Evolutionary conservation across 768 basidiomycete species (phyloP).

Genomic region (Dioszegia aurantiaca): DNA sequence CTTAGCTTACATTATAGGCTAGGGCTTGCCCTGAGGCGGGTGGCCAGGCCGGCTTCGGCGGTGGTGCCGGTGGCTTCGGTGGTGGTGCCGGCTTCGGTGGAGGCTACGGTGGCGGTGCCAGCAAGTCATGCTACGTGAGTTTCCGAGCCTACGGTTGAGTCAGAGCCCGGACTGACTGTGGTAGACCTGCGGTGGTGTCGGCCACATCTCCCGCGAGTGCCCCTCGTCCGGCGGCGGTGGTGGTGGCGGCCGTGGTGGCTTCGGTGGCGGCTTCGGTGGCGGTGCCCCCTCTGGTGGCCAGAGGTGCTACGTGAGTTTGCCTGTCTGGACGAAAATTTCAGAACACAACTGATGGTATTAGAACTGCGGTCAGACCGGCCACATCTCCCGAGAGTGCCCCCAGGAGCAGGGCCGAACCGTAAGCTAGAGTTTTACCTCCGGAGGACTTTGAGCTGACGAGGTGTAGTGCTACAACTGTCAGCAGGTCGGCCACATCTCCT

Average conservation of each 20-base stretch:
- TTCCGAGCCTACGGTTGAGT: background rate
- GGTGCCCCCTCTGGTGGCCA: conserved; percentile 39
- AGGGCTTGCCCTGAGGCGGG: conserved; percentile 48
- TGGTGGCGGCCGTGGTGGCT: conserved; percentile 25
- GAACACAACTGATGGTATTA: conserved; percentile 9
- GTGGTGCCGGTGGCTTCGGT: conserved; percentile 26
- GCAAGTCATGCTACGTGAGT: conserved; percentile 53
- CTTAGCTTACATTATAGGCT: conserved; percentile 29
- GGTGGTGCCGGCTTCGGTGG: conserved; percentile 35
- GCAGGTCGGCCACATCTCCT: conserved; percentile 51
- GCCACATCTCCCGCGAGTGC: conserved; percentile 52
- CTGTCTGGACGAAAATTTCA: background rate
- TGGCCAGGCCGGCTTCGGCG: conserved; percentile 22
- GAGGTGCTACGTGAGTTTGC: conserved; percentile 51
- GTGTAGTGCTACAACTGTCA: conserved; percentile 45
- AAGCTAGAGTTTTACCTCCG: conserved; percentile 12
- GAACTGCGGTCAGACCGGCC: conserved; percentile 54
- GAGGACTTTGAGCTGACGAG: background rate
- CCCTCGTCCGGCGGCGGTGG: conserved; percentile 41
- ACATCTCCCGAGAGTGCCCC: conserved; percentile 53
- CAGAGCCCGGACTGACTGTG: background rate
- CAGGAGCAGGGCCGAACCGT: conserved; percentile 43
- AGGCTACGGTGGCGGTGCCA: conserved; percentile 31
- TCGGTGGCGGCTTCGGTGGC: conserved; percentile 32
- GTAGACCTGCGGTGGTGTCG: conserved; percentile 53